Base-by-base conservation (phyloP, 257 asterid genomes). In the Eustoma russellianum region DNA sequence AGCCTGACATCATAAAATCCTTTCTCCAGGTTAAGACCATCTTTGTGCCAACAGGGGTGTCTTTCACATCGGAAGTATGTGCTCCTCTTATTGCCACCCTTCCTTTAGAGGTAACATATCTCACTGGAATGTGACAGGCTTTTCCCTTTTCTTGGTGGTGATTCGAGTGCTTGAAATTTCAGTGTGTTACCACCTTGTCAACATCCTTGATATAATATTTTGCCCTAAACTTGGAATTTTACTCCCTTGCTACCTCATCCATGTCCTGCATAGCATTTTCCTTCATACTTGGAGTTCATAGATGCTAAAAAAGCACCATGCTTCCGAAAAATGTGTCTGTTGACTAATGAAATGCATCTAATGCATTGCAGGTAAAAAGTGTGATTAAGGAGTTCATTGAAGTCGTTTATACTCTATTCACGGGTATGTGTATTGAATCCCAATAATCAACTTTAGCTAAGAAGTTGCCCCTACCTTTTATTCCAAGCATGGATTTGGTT, bases 61-160 rank as follows among this genome's bases (percentile, higher is more conserved):
- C 94, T 10, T 76, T 91, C 47, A 80, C 95, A 63, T 64, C 92
- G 44, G 96, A 84, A 55, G 52, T 68, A 17, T 74, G 83, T 67
- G 98, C 98, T 70, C 96, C 96, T 40, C 95, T 91, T 44, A 77
- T 91, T 59, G 95, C 96, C n/a, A 82, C 95, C 56, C 87, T 91
- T 70, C 94, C 96, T 14, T 62, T 91, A 74, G 98, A 91, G 95
- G 98, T 87, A 80, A 61, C 48, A 2, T 13, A 35, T 65, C 41
- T 50, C 33, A 40, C 28, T 17, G 52, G 18, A n/a, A 24, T 24
- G 30, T 24, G 30, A 24, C 30, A 24, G 30, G 30, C 3, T 24
- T n/a, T 67, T 2, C 35, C 14, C 5, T 19, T 10, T 50, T 13
- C 24, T 12, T 11, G 17, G 5, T 57, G 30, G 30, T 24, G 2